Percentiles rank a stretch among this genome's conserved stretches.
phyloP scores from a whole-genome alignment of 768 basidiomycete genomes.

The Hydnomerulius pinastri region DNA sequence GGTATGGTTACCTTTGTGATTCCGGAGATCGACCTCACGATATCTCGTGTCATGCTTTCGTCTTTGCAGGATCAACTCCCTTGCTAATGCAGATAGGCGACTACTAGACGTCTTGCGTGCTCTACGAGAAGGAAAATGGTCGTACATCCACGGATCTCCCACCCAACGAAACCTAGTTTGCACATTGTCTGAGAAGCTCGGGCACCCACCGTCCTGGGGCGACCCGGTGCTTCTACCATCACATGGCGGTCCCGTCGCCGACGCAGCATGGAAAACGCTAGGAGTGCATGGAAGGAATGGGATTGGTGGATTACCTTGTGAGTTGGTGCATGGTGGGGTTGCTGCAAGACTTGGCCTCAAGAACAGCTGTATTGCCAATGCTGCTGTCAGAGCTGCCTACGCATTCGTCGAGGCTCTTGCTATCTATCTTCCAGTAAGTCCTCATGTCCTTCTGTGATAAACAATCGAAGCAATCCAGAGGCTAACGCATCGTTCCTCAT shows the following conservation, averaged over 20 bases:
- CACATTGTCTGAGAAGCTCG: slow-evolving; percentile 54
- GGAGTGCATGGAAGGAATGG: slow-evolving; percentile 53
- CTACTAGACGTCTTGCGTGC: slow-evolving; percentile 55
- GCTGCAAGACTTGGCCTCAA: slow-evolving; percentile 48
- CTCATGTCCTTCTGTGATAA: background rate
- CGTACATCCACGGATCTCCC: slow-evolving; percentile 50
- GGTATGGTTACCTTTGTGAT: too few species aligned
- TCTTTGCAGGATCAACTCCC: slow-evolving; percentile 55
- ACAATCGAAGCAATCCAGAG: background rate
- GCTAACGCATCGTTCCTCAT: slow-evolving; percentile 1
- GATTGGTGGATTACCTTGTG: slow-evolving; percentile 75
- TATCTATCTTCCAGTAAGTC: slow-evolving; percentile 71
- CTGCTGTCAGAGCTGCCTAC: slow-evolving; percentile 48
- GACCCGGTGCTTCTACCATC: slow-evolving; percentile 61
- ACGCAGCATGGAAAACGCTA: slow-evolving; percentile 54
- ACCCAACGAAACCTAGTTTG: slow-evolving; percentile 43
- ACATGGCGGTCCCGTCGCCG: slow-evolving; percentile 56
- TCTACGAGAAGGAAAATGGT: slow-evolving; percentile 58
- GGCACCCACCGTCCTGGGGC: slow-evolving; percentile 63
- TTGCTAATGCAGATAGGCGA: slow-evolving; percentile 68
- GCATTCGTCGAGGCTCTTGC: slow-evolving; percentile 65
- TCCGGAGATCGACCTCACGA: background rate
- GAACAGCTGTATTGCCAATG: slow-evolving; percentile 62
- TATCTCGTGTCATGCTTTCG: background rate
- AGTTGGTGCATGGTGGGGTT: slow-evolving; percentile 66